These are phyloP conservation scores for Trichoderma sp. DNA, from an alignment of 2,329 filamentous ascomycete species.

Conservation along the genomic window DNA sequence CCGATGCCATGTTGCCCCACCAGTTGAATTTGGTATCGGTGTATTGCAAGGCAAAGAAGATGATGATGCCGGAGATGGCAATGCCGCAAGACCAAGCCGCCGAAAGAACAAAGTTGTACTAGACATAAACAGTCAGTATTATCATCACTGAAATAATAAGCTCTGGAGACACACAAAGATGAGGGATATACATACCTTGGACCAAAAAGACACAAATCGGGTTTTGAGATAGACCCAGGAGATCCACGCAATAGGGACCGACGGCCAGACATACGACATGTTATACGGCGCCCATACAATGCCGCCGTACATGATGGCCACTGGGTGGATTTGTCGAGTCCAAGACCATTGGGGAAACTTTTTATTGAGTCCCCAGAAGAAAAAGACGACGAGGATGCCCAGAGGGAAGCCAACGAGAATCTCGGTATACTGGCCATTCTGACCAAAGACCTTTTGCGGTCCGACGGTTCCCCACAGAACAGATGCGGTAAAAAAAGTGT, in stretches of 20 bases:
- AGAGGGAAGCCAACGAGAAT: conserved; percentile 54
- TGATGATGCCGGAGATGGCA: conserved; percentile 53
- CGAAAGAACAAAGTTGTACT: conserved; percentile 58
- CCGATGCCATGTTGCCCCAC: conserved; percentile 51
- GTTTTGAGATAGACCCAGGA: conserved; percentile 56
- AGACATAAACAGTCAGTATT: not conserved
- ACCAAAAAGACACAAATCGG: conserved; percentile 53
- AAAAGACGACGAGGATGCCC: conserved; percentile 48
- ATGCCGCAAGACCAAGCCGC: conserved; percentile 53
- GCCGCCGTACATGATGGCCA: conserved; percentile 50
- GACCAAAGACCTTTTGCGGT: conserved; percentile 52
- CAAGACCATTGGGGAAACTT: conserved; percentile 44
- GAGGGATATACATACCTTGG: conserved; percentile 43
- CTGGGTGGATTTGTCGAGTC: conserved; percentile 50
- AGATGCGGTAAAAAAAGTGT: conserved; percentile 59
- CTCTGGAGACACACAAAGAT: too few species aligned
- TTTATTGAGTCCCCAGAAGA: conserved; percentile 44
- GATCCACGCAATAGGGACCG: conserved; percentile 54
- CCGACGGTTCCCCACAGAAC: conserved; percentile 59
- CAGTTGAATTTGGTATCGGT: conserved; percentile 46
- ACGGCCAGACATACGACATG: conserved; percentile 54
- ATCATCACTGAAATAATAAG: too few species aligned
- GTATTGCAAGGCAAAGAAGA: conserved; percentile 55
- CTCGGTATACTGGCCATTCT: conserved; percentile 49
- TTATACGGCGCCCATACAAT: conserved; percentile 53